These are phyloP conservation scores for Exsudoporus floridanus DNA, from an alignment of 1,284 basidiomycete genomes.

Conservation along the genomic window DNA sequence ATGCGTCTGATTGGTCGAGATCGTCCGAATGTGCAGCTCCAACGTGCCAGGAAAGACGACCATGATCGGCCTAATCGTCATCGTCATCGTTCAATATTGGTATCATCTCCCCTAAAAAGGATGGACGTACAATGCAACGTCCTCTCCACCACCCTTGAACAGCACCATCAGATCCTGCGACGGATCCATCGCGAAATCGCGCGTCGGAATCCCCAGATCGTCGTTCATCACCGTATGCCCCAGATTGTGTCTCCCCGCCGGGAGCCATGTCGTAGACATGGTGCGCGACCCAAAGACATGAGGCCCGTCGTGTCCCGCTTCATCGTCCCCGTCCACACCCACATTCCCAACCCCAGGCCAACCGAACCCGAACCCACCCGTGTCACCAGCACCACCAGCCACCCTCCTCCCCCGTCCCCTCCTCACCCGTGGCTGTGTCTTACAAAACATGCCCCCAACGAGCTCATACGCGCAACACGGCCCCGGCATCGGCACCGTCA, in stretches of 20 bases:
- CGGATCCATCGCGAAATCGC: slow-evolving; percentile 66
- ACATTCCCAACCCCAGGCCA: not conserved
- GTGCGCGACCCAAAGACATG: slow-evolving; percentile 25
- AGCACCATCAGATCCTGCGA: slow-evolving; percentile 56
- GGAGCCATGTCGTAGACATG: slow-evolving; percentile 43
- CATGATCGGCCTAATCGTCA: slow-evolving; percentile 6
- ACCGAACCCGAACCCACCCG: not conserved
- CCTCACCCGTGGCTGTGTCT: slow-evolving; percentile 28
- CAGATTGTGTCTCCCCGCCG: slow-evolving; percentile 24
- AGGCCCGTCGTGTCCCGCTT: not conserved
- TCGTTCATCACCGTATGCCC: slow-evolving; percentile 31
- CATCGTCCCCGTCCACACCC: not conserved
- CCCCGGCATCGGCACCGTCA: slow-evolving; percentile 38
- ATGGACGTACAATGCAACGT: slow-evolving; percentile 14
- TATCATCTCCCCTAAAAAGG: not conserved
- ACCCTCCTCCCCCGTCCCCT: too few species aligned
- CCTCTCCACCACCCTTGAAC: slow-evolving; percentile 37
- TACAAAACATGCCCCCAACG: slow-evolving; percentile 55
- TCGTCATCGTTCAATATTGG: too few species aligned
- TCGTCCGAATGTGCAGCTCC: slow-evolving; percentile 41
- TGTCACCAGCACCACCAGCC: too few species aligned
- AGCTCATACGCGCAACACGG: slow-evolving; percentile 56
- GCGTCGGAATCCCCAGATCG: slow-evolving; percentile 43
- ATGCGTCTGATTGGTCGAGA: slow-evolving; percentile 45
- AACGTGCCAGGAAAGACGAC: slow-evolving; percentile 16